Evolutionary conservation across 805 yeast species (phyloP), one percentile per base, ranked within the genome.

Genomic region (Ogataea minuta): DNA sequence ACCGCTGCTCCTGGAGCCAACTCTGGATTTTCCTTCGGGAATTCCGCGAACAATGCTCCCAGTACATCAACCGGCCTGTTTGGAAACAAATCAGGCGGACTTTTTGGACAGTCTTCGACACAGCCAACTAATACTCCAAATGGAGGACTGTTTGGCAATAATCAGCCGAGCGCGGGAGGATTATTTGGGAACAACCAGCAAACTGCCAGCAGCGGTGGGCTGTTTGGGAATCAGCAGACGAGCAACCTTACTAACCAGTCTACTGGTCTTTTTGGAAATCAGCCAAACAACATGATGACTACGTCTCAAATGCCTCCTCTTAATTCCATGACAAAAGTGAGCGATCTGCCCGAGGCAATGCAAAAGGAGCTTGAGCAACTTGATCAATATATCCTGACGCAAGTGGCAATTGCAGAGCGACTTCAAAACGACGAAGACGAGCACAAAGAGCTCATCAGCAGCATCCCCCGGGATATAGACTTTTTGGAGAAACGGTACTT

Each of bases 281-380:
- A 60, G 15, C 42, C 54, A n/a, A 38, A 39, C 21, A 39, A 69
- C 31, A 66, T 64, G 29, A 35, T 13, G 11, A 8, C n/a, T 15
- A 21, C 10, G 6, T 71, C 63, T 8, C 79, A 67, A 41, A 57
- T 66, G 36, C 70, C 72, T 4, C 75, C 67, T 34, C 66, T 85
- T 31, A 81, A 84, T 9, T 79, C 89, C 10, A 77, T 85, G 79
- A 81, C 91, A 0, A 72, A 84, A 34, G 84, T 85, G 8, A 77
- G 79, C 7, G 91, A 84, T 44, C 64, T 85, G 27, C 90, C 93
- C 2, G 81, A 76, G n/a, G 72, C 65, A n/a, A 63, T 80, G 39
- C 84, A 82, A 52, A 73, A 66, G 44, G 87, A 84, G 54, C 65
- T 85, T 25, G 84, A 81, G 57, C 79, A 80, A 46, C 64, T 85